Conservation (phyloP, 306 rosid species). For the Crataegus laevigata region DNA sequence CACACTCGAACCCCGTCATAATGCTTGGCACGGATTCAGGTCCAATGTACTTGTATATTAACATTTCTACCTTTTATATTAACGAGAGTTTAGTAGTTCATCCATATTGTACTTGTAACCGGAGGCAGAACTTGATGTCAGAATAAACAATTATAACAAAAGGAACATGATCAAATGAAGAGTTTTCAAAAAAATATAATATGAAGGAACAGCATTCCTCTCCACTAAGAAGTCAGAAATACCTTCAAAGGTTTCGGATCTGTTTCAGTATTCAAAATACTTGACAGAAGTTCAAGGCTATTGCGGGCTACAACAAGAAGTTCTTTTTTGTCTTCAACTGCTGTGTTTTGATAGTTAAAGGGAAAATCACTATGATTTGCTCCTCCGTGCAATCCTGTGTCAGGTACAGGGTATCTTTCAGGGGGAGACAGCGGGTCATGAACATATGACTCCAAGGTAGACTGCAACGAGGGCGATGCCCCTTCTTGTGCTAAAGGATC, state of each 20-base stretch:
- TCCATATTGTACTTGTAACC: background rate
- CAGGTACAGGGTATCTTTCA: constrained; percentile 53
- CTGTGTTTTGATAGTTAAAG: constrained; percentile 24
- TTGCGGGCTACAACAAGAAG: constrained; percentile 63
- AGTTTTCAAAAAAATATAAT: background rate
- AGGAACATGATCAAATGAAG: background rate
- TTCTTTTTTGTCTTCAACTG: constrained; percentile 61
- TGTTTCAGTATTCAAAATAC: constrained; percentile 54
- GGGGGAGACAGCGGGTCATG: constrained; percentile 43
- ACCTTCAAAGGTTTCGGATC: constrained; percentile 74
- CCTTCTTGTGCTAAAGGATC: constrained; percentile 29
- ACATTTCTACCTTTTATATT: background rate
- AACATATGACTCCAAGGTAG: constrained; percentile 40
- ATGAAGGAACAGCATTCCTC: background rate
- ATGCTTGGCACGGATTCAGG: no score
- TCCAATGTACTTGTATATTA: background rate
- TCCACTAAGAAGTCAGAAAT: constrained; percentile 5
- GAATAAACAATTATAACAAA: background rate
- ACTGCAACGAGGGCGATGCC: constrained; percentile 29
- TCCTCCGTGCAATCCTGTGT: constrained; percentile 23
- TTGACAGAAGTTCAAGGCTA: constrained; percentile 66
- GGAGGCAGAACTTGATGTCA: background rate
- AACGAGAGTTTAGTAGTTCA: background rate
- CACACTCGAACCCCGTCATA: background rate
- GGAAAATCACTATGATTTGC: constrained; percentile 24